Evolutionary conservation across 2,329 filamentous ascomycete species (phyloP).

Genomic region (Fusarium brachygibbosum): DNA sequence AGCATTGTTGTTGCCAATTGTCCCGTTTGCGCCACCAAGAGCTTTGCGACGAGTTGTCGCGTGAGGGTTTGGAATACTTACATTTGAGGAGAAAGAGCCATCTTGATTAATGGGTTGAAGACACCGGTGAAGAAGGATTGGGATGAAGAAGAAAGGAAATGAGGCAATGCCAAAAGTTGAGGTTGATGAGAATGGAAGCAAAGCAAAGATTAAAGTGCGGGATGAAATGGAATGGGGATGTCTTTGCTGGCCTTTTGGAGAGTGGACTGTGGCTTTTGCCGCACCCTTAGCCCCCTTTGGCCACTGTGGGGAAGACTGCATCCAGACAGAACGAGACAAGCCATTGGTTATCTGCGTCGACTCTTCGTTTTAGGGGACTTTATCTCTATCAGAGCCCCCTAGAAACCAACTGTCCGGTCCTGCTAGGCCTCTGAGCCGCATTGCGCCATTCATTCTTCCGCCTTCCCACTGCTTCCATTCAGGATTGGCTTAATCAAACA

Average conservation of each 20-base stretch:
- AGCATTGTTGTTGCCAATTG: constrained; percentile 39
- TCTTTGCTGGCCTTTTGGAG: constrained; percentile 50
- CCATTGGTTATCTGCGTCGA: constrained; percentile 21
- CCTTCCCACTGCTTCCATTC: constrained; percentile 43
- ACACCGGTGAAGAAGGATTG: constrained; percentile 8
- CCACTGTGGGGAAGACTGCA: constrained; percentile 42
- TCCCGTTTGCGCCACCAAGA: constrained; percentile 45
- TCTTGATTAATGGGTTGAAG: constrained; percentile 56
- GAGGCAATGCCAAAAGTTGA: constrained; percentile 26
- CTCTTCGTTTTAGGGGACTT: constrained; percentile 33
- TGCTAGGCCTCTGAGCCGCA: constrained; percentile 27
- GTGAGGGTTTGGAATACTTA: constrained; percentile 55
- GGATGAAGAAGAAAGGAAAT: constrained; percentile 13
- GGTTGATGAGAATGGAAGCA: constrained; percentile 19
- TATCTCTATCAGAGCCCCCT: constrained; percentile 23
- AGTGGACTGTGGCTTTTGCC: constrained; percentile 38
- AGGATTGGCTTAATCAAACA: constrained; percentile 19
- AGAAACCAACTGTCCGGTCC: constrained; percentile 22
- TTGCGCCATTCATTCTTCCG: constrained; percentile 43
- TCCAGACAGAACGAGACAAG: constrained; percentile 8
- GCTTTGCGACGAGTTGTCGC: constrained; percentile 29
- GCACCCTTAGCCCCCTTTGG: constrained; percentile 42
- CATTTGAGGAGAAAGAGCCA: constrained; percentile 76
- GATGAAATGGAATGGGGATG: constrained; percentile 40
- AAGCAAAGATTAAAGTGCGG: constrained; percentile 36